Percentiles rank a stretch among this genome's conserved stretches.
Conservation (phyloP, 2,329 filamentous ascomycete genomes). For the Fusarium pseudonygamai region DNA sequence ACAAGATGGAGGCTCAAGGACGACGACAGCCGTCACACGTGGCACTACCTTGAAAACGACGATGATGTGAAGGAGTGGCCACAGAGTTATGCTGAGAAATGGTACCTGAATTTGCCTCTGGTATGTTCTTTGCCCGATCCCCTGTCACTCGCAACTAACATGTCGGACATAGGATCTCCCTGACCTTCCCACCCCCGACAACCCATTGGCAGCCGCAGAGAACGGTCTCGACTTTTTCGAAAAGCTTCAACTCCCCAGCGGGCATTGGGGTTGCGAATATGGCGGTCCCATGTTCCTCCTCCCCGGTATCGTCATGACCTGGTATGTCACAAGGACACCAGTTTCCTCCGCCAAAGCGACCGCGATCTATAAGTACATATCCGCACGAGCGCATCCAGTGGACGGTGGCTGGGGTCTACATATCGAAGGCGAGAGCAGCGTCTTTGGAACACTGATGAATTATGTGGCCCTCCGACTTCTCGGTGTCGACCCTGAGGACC, state of each 20-base stretch:
- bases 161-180: conserved; percentile 71
- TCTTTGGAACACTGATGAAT: conserved; percentile 90
- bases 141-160: conserved; percentile 10
- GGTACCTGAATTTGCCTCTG: conserved; percentile 80
- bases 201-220: conserved; percentile 77
- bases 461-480: conserved; percentile 84
- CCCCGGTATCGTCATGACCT: conserved; percentile 83
- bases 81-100: conserved; percentile 89
- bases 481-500: conserved; percentile 84
- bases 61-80: conserved; percentile 81
- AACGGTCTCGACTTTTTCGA: conserved; percentile 93
- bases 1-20: conserved; percentile 86
- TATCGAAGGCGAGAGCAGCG: conserved; percentile 91
- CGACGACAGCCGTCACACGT: conserved; percentile 87
- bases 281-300: conserved; percentile 97
- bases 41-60: conserved; percentile 87
- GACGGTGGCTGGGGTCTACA: conserved; percentile 99
- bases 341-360: conserved; percentile 82
- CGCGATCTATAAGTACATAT: conserved; percentile 93
- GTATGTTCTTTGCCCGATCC: conserved; percentile 58
- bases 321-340: conserved; percentile 89
- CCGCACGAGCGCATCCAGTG: conserved; percentile 81
- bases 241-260: conserved; percentile 84
- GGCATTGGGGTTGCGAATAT: conserved; percentile 98
- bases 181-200: conserved; percentile 73